A percentile compares a stretch with the other conserved stretches of the same genome.
Evolutionary conservation across 148 eudicot species (phyloP).

Genomic region (Rhododendron henanense): DNA sequence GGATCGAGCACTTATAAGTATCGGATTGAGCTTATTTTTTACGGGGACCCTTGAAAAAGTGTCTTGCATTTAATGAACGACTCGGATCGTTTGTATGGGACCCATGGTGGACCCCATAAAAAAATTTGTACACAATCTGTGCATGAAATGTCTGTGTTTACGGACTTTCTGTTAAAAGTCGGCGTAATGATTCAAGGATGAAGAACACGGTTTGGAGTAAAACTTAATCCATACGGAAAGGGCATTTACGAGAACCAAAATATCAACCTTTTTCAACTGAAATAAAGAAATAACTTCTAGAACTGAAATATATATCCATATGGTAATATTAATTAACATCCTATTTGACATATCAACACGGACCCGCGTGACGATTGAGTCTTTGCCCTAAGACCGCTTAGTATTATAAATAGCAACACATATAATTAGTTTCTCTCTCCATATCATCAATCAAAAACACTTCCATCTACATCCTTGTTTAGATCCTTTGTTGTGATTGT

Average conservation of each 20-base stretch:
- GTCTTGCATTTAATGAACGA: too few relatives aligned
- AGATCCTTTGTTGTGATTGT: background rate
- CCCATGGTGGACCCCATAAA: too few relatives aligned
- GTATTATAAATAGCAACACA: background rate
- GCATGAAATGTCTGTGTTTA: too few relatives aligned
- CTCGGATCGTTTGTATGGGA: too few relatives aligned
- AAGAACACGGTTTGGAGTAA: background rate
- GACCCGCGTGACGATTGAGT: background rate
- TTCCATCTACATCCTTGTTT: background rate
- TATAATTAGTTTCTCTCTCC: background rate
- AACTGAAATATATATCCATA: background rate
- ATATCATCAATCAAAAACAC: background rate
- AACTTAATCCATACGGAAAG: background rate
- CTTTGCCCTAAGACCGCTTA: background rate
- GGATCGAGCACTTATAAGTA: too few relatives aligned
- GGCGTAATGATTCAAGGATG: too few relatives aligned
- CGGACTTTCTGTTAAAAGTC: too few relatives aligned
- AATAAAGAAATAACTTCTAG: background rate
- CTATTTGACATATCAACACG: background rate
- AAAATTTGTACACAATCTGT: too few relatives aligned
- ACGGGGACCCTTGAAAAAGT: too few relatives aligned
- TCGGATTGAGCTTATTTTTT: too few relatives aligned
- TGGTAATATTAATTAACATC: background rate
- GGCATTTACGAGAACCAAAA: background rate
- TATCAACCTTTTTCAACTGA: background rate